Evolutionary conservation across 768 basidiomycete species (phyloP), one percentile per base, ranked within the genome.

Genomic region (Termitomyces titanicus): DNA sequence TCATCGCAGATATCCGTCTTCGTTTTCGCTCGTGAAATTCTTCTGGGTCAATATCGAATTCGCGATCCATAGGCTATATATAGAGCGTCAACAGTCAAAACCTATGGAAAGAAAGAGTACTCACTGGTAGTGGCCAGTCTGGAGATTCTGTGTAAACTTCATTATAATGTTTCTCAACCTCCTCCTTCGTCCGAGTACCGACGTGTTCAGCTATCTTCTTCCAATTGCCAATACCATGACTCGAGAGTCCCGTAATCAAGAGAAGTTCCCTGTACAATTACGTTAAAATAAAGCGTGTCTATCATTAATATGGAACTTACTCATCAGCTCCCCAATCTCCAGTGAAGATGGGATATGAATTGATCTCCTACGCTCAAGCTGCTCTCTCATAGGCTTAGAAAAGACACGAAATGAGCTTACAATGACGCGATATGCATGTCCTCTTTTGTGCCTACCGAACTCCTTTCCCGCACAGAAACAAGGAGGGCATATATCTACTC

Each of bases 291-390:
- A 45, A 31, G 24, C 49, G 2, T 40, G 29, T 38, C 34, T 17
- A 10, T 5, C 2, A 34, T 35, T 15, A 7, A 22, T 46, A 50
- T 38, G 2, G 75, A 20, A 24, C 86, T 70, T 63, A 94, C 92
- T 99, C 96, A 70, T 98, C 96, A 9, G 95, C 96, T 37, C 94
- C 96, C 97, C 96, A 98, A 68, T 96, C 93, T 53, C 88, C 85
- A 8, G 86, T 80, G 64, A 97, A 96, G 64, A 99, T 97, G 3
- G 96, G 97, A 70, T 95, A 92, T 8, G 96, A 94, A 68, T 97
- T 93, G 64, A 95, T 81, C 74, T 97, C 95, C 94, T 95, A 67
- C 11, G 49, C 17, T 54, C 37, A 29, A 3, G 37, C 31, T 35
- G 12, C 5, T 39, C 37, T 15, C 38, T 35, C 20, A 24, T 37